Conservation (phyloP, 1,284 basidiomycete genomes). For the Fomitiporia mediterranea region DNA sequence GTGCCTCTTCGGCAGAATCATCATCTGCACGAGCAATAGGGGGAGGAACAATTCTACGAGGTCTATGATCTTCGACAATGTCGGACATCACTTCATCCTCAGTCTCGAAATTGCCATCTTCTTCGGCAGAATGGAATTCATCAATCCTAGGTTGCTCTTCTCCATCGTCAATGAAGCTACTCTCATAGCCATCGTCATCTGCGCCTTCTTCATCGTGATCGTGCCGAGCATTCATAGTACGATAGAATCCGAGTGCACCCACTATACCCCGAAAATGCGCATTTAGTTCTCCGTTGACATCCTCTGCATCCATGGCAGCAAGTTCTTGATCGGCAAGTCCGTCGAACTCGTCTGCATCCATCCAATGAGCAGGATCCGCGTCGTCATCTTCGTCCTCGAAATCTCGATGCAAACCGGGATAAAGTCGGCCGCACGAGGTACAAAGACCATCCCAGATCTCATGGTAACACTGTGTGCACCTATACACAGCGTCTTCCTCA, state of each 20-base stretch:
- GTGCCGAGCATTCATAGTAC: neutral
- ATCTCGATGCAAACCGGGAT: slow-evolving; percentile 42
- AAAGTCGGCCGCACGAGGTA: slow-evolving; percentile 51
- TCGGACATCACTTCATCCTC: neutral
- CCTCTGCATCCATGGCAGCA: slow-evolving; percentile 28
- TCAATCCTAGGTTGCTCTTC: slow-evolving; percentile 19
- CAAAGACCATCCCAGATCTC: slow-evolving; percentile 68
- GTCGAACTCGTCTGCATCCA: slow-evolving; percentile 36
- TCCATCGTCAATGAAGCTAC: slow-evolving; percentile 32
- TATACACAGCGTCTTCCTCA: slow-evolving; percentile 62
- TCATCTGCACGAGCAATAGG: neutral
- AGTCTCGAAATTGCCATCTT: neutral
- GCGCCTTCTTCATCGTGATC: slow-evolving; percentile 17
- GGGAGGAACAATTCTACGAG: neutral
- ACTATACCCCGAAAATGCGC: neutral
- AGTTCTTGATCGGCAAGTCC: slow-evolving; percentile 35
- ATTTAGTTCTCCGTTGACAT: slow-evolving; percentile 21
- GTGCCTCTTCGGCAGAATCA: neutral
- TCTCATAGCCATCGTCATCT: slow-evolving; percentile 32
- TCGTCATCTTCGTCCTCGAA: slow-evolving; percentile 27
- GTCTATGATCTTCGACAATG: slow-evolving; percentile 1
- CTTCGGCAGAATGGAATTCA: slow-evolving; percentile 14
- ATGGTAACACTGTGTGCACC: slow-evolving; percentile 71
- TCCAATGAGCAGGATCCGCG: slow-evolving; percentile 32
- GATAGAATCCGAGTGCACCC: neutral